Base-by-base conservation (phyloP, 225 moss, liverwort and hornwort species). In the Physcomitrium patens region DNA sequence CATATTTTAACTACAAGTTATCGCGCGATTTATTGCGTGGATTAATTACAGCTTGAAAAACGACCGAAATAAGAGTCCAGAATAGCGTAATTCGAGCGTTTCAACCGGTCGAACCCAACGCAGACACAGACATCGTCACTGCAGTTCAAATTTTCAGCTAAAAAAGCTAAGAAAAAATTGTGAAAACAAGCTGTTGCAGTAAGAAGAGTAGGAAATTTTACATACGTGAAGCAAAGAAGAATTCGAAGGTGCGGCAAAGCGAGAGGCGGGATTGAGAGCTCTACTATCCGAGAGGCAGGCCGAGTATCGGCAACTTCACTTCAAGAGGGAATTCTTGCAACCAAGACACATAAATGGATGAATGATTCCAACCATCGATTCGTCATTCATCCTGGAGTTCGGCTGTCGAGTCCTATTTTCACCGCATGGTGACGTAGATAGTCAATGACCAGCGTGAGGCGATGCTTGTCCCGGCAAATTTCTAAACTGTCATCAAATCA, bases 181-280 rank as follows among this genome's bases (percentile, higher is more conserved):
- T 10, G 46, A 10, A 16, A 13, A 18, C 19, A 41, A 55, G 17
- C 57, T 47, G 15, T 28, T 18, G 66, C 47, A 56, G 37, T 17
- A 52, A 66, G 73, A 10, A 65, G 45, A 24, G n/a, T n/a, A 20
- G 55, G 18, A 43, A 8, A 54, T 10, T 7, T 41, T 37, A n/a
- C 4, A 41, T 44, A 65, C 74, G 54, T 65, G 55, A 20, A 43
- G 26, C 24, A 7, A n/a, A 43, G 26, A 7, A 9, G n/a, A 56
- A 18, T 7, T 55, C n/a, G 54, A 55, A 53, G 41, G n/a, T 17
- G 55, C 22, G 54, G 26, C 18, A 43, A 17, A 42, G 0, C 9
- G 44, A 45, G 31, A 7, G 7, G 64, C 8, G 12, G n/a, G 74
- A 45, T 44, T 44, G 54, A 43, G 54, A 64, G 54, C 54, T 74